phyloP scores from a whole-genome alignment of 2,329 filamentous ascomycete genomes.

The Fusarium oligoseptatum region DNA sequence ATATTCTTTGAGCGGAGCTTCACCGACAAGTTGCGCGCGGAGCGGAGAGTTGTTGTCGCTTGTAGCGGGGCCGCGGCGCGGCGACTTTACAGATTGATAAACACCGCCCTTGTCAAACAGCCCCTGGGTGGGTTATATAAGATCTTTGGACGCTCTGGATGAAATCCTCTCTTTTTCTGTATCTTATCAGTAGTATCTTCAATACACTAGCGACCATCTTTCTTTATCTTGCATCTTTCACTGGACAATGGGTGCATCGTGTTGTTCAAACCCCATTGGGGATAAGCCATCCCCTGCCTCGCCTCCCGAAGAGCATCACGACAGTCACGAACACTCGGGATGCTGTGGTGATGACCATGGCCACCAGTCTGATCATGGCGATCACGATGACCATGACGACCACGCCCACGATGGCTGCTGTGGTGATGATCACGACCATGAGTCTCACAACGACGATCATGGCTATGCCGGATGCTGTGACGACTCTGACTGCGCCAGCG shows the following conservation, averaged over 20 bases:
- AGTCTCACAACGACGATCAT: not conserved
- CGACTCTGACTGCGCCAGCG: not conserved
- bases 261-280: not conserved
- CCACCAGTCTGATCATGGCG: not conserved
- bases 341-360: not conserved
- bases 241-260: not conserved
- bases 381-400: not conserved
- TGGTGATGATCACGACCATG: not conserved
- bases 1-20: not conserved
- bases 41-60: not conserved
- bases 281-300: not conserved
- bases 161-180: not conserved
- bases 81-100: not conserved
- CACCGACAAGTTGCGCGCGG: not conserved
- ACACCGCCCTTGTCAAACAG: not conserved
- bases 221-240: not conserved
- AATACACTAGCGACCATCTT: not conserved
- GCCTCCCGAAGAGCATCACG: not conserved
- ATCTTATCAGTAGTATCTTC: not conserved
- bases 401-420: not conserved
- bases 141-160: not conserved
- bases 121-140: not conserved
- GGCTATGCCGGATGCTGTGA: not conserved
- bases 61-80: not conserved
- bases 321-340: not conserved